These are phyloP conservation scores for Gillenia trifoliata DNA, from an alignment of 306 rosid genomes.

Conservation along the genomic window DNA sequence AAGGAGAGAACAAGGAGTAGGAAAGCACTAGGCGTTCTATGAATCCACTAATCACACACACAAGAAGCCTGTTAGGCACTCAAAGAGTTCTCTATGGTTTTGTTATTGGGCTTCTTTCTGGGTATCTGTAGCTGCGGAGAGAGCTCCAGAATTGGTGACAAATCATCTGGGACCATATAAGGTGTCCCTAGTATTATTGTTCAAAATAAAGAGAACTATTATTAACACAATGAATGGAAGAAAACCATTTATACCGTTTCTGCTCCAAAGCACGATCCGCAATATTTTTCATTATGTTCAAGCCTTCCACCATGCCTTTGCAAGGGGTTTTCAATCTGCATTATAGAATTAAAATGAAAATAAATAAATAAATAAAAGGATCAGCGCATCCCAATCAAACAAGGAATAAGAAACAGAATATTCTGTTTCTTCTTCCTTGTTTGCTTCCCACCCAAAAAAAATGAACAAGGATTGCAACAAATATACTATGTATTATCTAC, in stretches of 20 bases:
- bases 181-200: background rate
- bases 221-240: constrained; percentile 17
- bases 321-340: constrained; percentile 89
- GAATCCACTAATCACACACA: background rate
- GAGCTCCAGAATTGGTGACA: background rate
- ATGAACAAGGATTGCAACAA: background rate
- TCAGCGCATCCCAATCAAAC: constrained; percentile 4
- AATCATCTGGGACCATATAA: background rate
- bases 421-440: background rate
- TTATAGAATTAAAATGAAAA: constrained; percentile 4
- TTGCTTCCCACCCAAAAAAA: background rate
- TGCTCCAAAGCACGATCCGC: constrained; percentile 96
- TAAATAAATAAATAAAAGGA: background rate
- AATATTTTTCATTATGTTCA: constrained; percentile 72
- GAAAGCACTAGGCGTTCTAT: background rate
- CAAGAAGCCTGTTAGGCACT: background rate
- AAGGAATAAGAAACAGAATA: background rate
- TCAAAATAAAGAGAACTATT: constrained; percentile 20
- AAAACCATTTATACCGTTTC: constrained; percentile 54
- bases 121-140: background rate
- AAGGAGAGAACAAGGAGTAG: background rate
- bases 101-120: background rate
- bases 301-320: constrained; percentile 94
- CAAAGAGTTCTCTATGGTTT: background rate
- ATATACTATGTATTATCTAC: background rate